These are phyloP conservation scores for Rutstroemia sp. DNA, from an alignment of 2,329 filamentous ascomycete genomes.

Conservation along the genomic window DNA sequence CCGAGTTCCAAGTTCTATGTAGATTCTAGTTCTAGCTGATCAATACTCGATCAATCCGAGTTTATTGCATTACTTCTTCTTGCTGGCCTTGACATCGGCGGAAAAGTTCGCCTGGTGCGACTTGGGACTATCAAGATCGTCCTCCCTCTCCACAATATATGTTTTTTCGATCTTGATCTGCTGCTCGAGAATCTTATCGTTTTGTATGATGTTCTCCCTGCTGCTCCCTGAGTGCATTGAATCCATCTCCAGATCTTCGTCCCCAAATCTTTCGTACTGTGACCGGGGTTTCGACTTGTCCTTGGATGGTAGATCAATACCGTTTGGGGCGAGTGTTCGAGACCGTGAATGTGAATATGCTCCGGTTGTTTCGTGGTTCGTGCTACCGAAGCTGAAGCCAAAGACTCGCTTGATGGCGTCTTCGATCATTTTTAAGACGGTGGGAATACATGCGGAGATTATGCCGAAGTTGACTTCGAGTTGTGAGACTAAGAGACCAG, in stretches of 20 bases:
- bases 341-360: not conserved
- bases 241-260: constrained; percentile 2
- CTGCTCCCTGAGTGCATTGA: not conserved
- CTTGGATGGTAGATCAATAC: not conserved
- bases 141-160: not conserved
- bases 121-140: not conserved
- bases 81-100: not conserved
- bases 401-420: constrained; percentile 6
- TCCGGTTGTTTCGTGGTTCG: not conserved
- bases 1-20: too few species aligned
- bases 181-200: not conserved
- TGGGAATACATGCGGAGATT: constrained; percentile 13
- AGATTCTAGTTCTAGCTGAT: too few species aligned
- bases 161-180: constrained; percentile 1
- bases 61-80: not conserved
- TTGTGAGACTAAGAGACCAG: constrained; percentile 12
- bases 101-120: not conserved
- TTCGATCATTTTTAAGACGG: constrained; percentile 10
- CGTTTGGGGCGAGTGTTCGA: not conserved
- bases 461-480: constrained; percentile 15
- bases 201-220: not conserved
- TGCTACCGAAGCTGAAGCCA: not conserved
- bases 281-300: not conserved
- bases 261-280: not conserved
- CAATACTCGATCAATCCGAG: too few species aligned